A percentile compares a stretch with the other conserved stretches of the same genome.
These are phyloP conservation scores for Liquidambar formosana DNA, from an alignment of 164 flowering plant genomes.

Conservation along the genomic window DNA sequence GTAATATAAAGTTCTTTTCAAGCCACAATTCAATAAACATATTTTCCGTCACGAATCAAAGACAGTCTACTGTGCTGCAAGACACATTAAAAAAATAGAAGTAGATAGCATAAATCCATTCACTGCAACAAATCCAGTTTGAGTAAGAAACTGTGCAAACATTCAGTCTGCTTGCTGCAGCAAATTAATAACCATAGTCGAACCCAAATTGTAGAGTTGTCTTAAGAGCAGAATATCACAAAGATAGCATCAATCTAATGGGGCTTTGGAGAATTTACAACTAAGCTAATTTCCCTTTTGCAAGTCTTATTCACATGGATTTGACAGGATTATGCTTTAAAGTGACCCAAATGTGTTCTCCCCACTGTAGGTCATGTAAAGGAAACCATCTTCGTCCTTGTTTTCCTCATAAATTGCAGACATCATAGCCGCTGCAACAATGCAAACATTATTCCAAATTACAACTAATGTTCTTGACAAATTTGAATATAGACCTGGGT, in stretches of 20 bases:
- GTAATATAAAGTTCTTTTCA: too few relatives aligned
- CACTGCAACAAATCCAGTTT: neutral
- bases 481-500: neutral
- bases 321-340: conserved; percentile 5
- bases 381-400: conserved; percentile 77
- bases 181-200: neutral
- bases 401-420: conserved; percentile 67
- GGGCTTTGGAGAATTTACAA: conserved; percentile 18
- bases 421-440: conserved; percentile 65
- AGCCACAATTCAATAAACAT: too few relatives aligned
- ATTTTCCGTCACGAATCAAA: too few relatives aligned
- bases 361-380: conserved; percentile 78
- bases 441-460: neutral
- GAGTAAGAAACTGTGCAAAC: neutral
- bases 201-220: neutral
- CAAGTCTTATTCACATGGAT: conserved; percentile 14
- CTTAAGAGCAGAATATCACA: neutral
- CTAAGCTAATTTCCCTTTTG: conserved; percentile 2
- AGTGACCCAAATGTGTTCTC: conserved; percentile 62
- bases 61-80: too few relatives aligned
- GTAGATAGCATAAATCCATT: neutral
- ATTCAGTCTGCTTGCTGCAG: neutral
- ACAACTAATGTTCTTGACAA: neutral
- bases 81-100: too few relatives aligned
- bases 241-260: neutral